Evolutionary conservation across 306 rosid genomes (phyloP), one percentile per base, ranked within the genome.

Genomic region (Fragaria ananassa): DNA sequence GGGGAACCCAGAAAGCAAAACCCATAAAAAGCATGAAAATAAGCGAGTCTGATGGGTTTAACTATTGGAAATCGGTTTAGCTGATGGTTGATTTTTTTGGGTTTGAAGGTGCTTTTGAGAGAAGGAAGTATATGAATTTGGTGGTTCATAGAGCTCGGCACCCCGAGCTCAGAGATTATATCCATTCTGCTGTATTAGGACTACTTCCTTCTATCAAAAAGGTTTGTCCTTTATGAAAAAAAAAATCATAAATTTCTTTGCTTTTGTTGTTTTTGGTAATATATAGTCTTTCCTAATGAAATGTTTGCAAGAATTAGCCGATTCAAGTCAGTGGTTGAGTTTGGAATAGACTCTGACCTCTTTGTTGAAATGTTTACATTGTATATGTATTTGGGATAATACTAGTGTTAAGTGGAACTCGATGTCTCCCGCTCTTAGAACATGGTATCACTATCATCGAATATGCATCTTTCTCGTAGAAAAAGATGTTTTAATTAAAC

Each of bases 51-150:
- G 17, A 68, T 47, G 70, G 35, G n/a, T 51, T 41, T 63, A 1
- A 14, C 27, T 50, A 17, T 27, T 47, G 39, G 49, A 10, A 53
- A 25, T 56, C 44, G 51, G 5, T 46, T 61, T 66, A 62, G 31
- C 6, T 53, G 80, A 65, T 8, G 63, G 54, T 74, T 73, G 45
- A 58, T 50, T 70, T 81, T 35, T 77, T 27, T 62, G 42, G 49
- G 72, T 31, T 25, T 62, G 82, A 84, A 93, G 98, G 90, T 86
- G 93, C 98, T 27, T 94, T 91, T 83, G 97, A 90, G 80, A 90
- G 97, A 83, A 83, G 91, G 72, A 89, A 93, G 80, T 91, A 90
- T 79, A 87, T 90, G 96, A 94, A 88, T 81, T 79, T 88, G 88
- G 95, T 91, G 76, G 90, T 85, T 83, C 96, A 94, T 71, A 90